A percentile compares a stretch with the other conserved stretches of the same genome.
Evolutionary conservation across 2,329 filamentous ascomycete species (phyloP).

Genomic region (Cladophialophora bantiana): DNA sequence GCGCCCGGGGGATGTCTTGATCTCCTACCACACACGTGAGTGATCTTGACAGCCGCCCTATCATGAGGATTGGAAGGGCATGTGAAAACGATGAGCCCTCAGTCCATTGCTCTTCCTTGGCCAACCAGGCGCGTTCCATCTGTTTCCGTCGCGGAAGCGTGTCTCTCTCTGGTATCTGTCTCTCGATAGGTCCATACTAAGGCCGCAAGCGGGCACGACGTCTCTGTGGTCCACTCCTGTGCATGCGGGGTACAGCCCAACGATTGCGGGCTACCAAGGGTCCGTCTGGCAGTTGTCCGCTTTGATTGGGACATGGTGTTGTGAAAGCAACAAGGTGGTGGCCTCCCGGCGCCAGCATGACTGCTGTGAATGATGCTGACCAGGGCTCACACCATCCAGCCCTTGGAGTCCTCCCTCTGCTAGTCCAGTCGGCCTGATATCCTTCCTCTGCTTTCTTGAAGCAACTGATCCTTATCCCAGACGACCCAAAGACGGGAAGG

Average conservation of each 20-base stretch:
- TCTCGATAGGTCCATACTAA: background rate
- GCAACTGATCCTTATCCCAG: background rate
- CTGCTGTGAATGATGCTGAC: background rate
- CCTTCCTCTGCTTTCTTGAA: background rate
- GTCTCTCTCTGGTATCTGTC: background rate
- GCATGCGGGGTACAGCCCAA: slow-evolving; percentile 14
- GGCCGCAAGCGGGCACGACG: slow-evolving; percentile 1
- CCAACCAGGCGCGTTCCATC: background rate
- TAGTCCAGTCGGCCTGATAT: background rate
- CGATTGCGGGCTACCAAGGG: background rate
- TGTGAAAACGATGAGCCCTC: background rate
- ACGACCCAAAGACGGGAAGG: background rate
- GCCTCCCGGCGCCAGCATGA: background rate
- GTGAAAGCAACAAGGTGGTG: background rate
- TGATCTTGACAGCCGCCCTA: background rate
- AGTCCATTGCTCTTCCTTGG: no score
- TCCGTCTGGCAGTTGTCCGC: background rate
- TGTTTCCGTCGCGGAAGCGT: background rate
- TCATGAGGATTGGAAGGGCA: background rate
- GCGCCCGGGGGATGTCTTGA: background rate
- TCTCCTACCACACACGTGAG: background rate
- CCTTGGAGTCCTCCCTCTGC: background rate
- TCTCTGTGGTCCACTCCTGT: background rate
- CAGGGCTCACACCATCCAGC: background rate
- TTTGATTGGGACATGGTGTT: background rate